These are phyloP conservation scores for Malus hybrid DNA, from an alignment of 331 rosid species.

Conservation along the genomic window DNA sequence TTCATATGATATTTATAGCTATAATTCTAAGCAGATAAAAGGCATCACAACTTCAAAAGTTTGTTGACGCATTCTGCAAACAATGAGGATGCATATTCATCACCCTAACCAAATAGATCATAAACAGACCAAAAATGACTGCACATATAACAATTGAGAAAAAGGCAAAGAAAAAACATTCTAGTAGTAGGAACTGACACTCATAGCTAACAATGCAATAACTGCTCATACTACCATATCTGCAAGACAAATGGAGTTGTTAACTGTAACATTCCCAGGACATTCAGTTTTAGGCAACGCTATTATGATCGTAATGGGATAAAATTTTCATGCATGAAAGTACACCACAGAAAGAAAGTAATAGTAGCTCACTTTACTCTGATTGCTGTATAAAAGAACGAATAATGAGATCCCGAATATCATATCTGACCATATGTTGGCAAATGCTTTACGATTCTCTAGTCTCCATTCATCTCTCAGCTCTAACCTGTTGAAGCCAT, in stretches of 20 bases:
- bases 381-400: slow-evolving; percentile 83
- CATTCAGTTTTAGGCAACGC: background rate
- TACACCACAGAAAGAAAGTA: slow-evolving; percentile 7
- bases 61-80: background rate
- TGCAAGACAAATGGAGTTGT: background rate
- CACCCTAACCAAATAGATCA: background rate
- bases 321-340: background rate
- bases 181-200: background rate
- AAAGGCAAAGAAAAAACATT: background rate
- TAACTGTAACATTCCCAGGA: background rate
- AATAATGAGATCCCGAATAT: slow-evolving; percentile 79
- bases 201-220: background rate
- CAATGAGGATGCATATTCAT: background rate
- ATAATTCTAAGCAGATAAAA: background rate
- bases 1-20: no score
- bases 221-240: background rate
- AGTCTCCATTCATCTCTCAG: slow-evolving; percentile 90
- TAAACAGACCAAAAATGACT: background rate
- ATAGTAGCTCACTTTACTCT: slow-evolving; percentile 63
- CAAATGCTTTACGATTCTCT: slow-evolving; percentile 87
- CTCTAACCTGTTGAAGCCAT: slow-evolving; percentile 58
- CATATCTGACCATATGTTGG: slow-evolving; percentile 95
- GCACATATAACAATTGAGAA: background rate
- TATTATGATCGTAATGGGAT: background rate
- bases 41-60: background rate